Evolutionary conservation across 139 green algal genomes (phyloP).

Genomic region (Diplosphaera chodatii): DNA sequence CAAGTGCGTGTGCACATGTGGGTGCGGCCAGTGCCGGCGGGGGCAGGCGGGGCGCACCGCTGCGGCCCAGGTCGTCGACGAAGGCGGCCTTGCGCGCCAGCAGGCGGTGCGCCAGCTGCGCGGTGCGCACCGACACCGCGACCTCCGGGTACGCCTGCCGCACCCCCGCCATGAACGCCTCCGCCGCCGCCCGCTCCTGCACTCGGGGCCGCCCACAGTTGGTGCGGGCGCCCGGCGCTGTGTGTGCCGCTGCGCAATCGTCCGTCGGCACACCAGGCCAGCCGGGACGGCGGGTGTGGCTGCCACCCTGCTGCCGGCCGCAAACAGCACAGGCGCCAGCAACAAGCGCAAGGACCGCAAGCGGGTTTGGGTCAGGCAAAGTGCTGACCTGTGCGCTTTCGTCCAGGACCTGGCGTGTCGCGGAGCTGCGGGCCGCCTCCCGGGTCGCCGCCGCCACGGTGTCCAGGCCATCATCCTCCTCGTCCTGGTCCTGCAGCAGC

Average conservation of each 20-base stretch:
- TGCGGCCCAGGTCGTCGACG: constrained; percentile 9
- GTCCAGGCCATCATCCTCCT: neutral
- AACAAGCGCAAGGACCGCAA: no score
- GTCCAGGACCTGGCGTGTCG: neutral
- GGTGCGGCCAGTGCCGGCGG: no score
- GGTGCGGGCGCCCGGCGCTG: no score
- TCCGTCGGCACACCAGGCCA: no score
- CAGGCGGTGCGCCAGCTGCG: constrained; percentile 25
- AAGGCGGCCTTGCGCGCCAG: constrained; percentile 19
- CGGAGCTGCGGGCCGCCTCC: neutral
- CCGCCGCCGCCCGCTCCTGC: neutral
- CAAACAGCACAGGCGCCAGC: no score
- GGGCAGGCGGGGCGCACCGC: constrained; percentile 1
- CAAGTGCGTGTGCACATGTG: no score
- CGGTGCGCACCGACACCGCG: constrained; percentile 12
- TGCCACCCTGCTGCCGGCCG: no score
- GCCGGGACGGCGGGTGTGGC: no score
- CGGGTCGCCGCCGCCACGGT: neutral
- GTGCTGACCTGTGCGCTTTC: neutral
- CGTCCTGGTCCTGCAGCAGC: neutral
- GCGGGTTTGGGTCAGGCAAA: no score
- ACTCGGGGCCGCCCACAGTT: no score
- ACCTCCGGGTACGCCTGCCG: constrained; percentile 14
- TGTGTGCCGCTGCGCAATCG: no score
- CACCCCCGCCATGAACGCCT: neutral